Conservation (phyloP, 192 early-diverging fungal species). For the Coemansia sp. region DNA sequence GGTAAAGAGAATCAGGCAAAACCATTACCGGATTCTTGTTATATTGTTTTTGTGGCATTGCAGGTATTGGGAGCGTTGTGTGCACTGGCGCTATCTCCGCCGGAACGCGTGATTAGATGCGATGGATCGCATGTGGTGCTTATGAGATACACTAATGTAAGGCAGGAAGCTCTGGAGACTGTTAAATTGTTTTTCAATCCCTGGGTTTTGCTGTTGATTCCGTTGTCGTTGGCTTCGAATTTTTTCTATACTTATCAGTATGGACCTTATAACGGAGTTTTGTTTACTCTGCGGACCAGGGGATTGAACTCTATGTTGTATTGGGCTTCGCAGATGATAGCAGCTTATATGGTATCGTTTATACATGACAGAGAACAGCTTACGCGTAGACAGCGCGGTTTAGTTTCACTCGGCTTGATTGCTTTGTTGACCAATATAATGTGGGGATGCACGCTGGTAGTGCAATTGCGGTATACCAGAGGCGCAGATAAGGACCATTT, state of each 20-base stretch:
- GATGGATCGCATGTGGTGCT: conserved; percentile 66
- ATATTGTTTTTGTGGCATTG: conserved; percentile 71
- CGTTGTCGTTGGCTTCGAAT: conserved; percentile 66
- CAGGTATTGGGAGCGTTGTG: conserved; percentile 65
- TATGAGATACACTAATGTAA: conserved; percentile 64
- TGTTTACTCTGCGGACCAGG: conserved; percentile 71
- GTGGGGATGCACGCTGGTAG: conserved; percentile 60
- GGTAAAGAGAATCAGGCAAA: conserved; percentile 62
- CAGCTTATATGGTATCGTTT: conserved; percentile 63
- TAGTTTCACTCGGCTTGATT: conserved; percentile 10
- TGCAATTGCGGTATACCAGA: conserved; percentile 59
- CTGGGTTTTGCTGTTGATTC: conserved; percentile 69
- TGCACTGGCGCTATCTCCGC: conserved; percentile 61
- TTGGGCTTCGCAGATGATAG: conserved; percentile 76
- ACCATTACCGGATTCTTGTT: conserved; percentile 73
- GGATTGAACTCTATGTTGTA: conserved; percentile 75
- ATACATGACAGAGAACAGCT: conserved; percentile 24
- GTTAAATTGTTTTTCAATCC: conserved; percentile 63
- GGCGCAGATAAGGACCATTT: not conserved
- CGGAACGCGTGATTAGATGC: conserved; percentile 59
- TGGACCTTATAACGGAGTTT: conserved; percentile 61
- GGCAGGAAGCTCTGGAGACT: conserved; percentile 56
- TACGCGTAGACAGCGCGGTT: conserved; percentile 24
- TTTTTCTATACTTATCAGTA: conserved; percentile 76
- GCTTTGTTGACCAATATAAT: conserved; percentile 18